phyloP scores from a whole-genome alignment of 2,329 filamentous ascomycete genomes.

The Lachnellula suecica region DNA sequence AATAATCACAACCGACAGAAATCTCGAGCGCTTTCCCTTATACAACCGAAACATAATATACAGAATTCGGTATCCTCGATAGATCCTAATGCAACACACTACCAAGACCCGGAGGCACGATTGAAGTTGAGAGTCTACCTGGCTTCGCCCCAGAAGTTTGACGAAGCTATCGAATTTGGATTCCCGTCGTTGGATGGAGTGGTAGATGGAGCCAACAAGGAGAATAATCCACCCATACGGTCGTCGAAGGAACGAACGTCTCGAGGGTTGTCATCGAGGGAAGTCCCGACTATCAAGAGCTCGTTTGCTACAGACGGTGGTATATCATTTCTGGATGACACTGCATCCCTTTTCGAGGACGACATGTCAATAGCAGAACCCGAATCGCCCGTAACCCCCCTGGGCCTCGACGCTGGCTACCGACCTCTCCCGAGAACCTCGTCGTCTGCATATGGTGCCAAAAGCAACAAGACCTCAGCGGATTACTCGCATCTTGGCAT shows the following conservation, averaged over 20 bases:
- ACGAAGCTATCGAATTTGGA: constrained; percentile 91
- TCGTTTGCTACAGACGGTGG: constrained; percentile 46
- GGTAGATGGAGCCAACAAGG: constrained; percentile 34
- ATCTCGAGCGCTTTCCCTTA: constrained; percentile 56
- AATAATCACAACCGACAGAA: constrained; percentile 37
- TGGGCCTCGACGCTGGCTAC: constrained; percentile 26
- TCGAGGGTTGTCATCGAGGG: constrained; percentile 20
- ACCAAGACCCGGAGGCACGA: constrained; percentile 85
- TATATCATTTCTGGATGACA: constrained; percentile 60
- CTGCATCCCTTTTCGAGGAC: constrained; percentile 54
- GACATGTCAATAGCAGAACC: constrained; percentile 54
- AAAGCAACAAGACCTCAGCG: constrained; percentile 36
- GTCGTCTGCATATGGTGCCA: constrained; percentile 13
- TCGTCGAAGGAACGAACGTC: constrained; percentile 23
- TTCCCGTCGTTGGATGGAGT: constrained; percentile 66
- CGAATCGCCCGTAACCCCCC: constrained; percentile 46
- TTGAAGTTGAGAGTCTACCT: constrained; percentile 84
- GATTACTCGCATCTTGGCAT: constrained; percentile 36
- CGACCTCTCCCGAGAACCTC: constrained; percentile 25
- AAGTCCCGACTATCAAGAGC: constrained; percentile 25
- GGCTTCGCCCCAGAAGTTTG: constrained; percentile 89
- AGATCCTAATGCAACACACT: constrained; percentile 76
- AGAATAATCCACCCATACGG: constrained; percentile 26
- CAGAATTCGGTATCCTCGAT: constrained; percentile 49
- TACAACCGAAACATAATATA: constrained; percentile 42